Conservation (phyloP, 805 yeast genomes). For the Candida qinlingensis region DNA sequence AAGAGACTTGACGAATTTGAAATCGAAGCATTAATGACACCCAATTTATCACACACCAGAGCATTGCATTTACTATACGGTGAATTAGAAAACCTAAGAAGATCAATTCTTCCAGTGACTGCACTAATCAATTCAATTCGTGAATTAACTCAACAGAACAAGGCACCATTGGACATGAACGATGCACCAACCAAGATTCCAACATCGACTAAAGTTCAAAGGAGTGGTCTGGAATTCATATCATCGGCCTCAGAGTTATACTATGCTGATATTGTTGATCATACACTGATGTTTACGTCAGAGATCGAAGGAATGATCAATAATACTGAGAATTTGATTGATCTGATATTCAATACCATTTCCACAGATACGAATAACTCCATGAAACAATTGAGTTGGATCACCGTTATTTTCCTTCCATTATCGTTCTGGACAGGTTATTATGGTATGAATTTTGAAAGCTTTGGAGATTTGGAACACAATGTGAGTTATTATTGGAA, state of each 20-base stretch:
- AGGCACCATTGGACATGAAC: neutral
- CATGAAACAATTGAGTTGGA: slow-evolving; percentile 47
- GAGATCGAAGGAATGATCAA: slow-evolving; percentile 50
- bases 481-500: slow-evolving; percentile 28
- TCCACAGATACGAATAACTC: slow-evolving; percentile 51
- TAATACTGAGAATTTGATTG: slow-evolving; percentile 45
- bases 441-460: slow-evolving; percentile 42
- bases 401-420: slow-evolving; percentile 55
- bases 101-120: slow-evolving; percentile 43
- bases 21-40: slow-evolving; percentile 43
- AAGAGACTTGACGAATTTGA: slow-evolving; percentile 44
- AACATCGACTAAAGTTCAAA: neutral
- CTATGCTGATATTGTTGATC: slow-evolving; percentile 53
- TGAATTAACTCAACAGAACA: slow-evolving; percentile 28
- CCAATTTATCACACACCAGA: slow-evolving; percentile 45
- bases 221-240: slow-evolving; percentile 22
- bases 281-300: slow-evolving; percentile 44
- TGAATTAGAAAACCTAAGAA: slow-evolving; percentile 43
- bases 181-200: neutral
- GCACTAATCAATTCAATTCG: slow-evolving; percentile 41
- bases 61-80: slow-evolving; percentile 49
- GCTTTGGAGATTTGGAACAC: slow-evolving; percentile 29
- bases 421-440: slow-evolving; percentile 57
- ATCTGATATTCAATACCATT: slow-evolving; percentile 51
- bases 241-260: slow-evolving; percentile 42